Evolutionary conservation across 805 yeast genomes (phyloP).

Genomic region (Suhomyces sp.): DNA sequence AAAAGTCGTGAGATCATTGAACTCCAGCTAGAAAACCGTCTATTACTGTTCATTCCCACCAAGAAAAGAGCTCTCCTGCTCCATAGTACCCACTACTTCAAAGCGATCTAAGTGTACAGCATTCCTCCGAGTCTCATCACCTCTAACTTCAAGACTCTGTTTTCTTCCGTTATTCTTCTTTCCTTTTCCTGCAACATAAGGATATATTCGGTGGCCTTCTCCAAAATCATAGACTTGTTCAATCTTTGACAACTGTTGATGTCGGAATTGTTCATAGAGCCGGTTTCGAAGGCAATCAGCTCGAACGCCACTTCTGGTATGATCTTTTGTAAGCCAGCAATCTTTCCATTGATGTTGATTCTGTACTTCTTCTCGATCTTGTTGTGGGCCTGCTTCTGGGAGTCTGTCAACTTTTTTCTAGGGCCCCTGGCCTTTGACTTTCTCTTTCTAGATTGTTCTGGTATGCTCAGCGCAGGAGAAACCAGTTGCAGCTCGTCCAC

Average conservation of each 20-base stretch:
- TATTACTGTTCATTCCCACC: too few species aligned
- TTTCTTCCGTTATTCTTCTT: not conserved
- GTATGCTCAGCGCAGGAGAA: too few species aligned
- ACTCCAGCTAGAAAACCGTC: too few species aligned
- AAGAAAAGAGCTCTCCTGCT: too few species aligned
- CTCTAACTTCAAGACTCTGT: conserved; percentile 2
- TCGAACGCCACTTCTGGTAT: conserved; percentile 68
- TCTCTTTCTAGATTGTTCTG: conserved; percentile 10
- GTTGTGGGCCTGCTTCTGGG: conserved; percentile 71
- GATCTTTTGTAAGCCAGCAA: conserved; percentile 62
- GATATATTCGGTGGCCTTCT: conserved; percentile 65
- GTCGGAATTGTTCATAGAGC: conserved; percentile 11
- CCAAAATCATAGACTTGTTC: conserved; percentile 67
- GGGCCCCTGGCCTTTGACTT: conserved; percentile 51
- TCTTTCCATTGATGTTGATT: conserved; percentile 69
- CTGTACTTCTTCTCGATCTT: conserved; percentile 70
- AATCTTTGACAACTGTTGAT: conserved; percentile 33
- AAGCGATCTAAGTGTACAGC: not conserved
- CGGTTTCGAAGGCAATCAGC: conserved; percentile 59
- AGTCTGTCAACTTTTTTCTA: conserved; percentile 53
- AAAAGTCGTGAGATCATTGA: too few species aligned
- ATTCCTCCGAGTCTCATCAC: conserved; percentile 5
- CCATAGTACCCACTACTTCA: too few species aligned
- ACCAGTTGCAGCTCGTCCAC: too few species aligned
- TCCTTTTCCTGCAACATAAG: conserved; percentile 46